These are phyloP conservation scores for Nemophila menziesii DNA, from an alignment of 257 asterid species.

Conservation along the genomic window DNA sequence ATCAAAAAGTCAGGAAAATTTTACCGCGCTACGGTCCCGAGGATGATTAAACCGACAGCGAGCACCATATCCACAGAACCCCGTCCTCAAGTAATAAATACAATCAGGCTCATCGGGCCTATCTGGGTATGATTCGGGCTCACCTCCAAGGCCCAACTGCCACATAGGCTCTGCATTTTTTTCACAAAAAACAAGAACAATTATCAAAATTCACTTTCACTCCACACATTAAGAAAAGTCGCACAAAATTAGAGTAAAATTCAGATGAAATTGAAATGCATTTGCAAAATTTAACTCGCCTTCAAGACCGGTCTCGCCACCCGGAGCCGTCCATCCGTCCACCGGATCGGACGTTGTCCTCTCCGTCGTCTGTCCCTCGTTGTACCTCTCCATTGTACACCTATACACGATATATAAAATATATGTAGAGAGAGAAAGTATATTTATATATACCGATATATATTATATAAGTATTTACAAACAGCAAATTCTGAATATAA, in stretches of 20 bases:
- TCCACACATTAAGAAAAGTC: constrained; percentile 11
- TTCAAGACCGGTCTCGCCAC: constrained; percentile 35
- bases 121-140: constrained; percentile 18
- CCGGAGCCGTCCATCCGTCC: constrained; percentile 26
- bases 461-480: constrained; percentile 6
- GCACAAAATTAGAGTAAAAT: constrained; percentile 19
- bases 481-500: constrained; percentile 4
- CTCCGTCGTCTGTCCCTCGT: constrained; percentile 24
- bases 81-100: constrained; percentile 19
- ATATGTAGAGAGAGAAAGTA: background rate
- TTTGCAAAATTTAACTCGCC: constrained; percentile 15
- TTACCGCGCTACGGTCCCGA: constrained; percentile 11
- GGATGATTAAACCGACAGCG: constrained; percentile 34
- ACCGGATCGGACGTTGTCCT: constrained; percentile 28
- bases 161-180: constrained; percentile 25
- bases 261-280: constrained; percentile 22
- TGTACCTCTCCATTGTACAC: constrained; percentile 26
- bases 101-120: constrained; percentile 19
- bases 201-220: constrained; percentile 4
- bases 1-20: background rate
- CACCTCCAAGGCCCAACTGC: constrained; percentile 20
- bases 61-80: constrained; percentile 24
- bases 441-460: background rate
- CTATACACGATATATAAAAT: constrained; percentile 9
- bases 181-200: constrained; percentile 8